Evolutionary conservation across 1,284 basidiomycete genomes (phyloP), one percentile per base, ranked within the genome.

Genomic region (Butyriboletus pseudospeciosus): DNA sequence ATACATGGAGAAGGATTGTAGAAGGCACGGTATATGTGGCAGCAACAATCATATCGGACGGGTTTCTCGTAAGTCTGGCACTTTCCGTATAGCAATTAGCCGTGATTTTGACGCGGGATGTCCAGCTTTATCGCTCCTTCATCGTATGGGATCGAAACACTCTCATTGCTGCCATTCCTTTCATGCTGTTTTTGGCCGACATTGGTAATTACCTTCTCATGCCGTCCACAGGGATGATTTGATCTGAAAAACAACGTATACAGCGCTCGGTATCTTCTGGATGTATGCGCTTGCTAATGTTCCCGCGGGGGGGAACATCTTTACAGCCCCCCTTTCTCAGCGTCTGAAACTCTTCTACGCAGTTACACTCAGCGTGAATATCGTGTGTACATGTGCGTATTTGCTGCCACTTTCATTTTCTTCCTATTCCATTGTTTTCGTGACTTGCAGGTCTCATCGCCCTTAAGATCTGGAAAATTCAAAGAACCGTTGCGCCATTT

Each of bases 41-140:
- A 16, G 41, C 53, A 10, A 64, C 62, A 10, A 1, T 64, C 17
- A 48, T 62, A 37, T 62, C 62, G 10, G 61, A 64, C 35, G 62
- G 62, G 13, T 62, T 62, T 37, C 56, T 62, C 40, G 62, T 59
- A 44, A 47, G 61, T 45, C n/a, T 30, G 7, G 9, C 3, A 5
- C 30, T n/a, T 39, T 3, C 8, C 16, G 16, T 30, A 8, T 23
- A 5, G 9, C 8, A 7, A 28, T 30, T n/a, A 20, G 32, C 7
- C 9, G 6, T 28, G 8, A 23, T n/a, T 30, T 26, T 52, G 28
- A 47, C 20, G 14, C 28, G 10, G 20, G 25, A n/a, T 39, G 16
- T 30, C 28, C 23, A 68, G 64, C 39, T 67, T n/a, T 68, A 68
- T 42, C 65, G 64, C 13, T 42, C 52, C 7, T 68, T 60, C 48